phyloP scores from a whole-genome alignment of 768 basidiomycete genomes.

The Strobilomyces echinocephalus region DNA sequence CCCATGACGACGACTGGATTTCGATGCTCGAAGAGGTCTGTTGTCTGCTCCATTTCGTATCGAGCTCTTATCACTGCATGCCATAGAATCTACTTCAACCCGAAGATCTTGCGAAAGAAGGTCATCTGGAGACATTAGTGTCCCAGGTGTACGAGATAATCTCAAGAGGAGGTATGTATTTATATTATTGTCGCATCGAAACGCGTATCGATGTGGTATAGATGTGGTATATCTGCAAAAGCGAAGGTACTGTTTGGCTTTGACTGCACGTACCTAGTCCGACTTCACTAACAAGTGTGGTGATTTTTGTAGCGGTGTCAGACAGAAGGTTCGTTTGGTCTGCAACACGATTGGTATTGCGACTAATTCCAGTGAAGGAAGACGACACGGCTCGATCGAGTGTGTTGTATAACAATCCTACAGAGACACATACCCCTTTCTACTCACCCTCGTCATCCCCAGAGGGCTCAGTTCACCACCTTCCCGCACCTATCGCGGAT shows the following conservation, averaged over 20 bases:
- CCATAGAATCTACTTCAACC: not conserved
- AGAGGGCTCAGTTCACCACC: too few species aligned
- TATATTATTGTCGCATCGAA: not conserved
- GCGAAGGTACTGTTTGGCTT: not conserved
- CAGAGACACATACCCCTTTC: too few species aligned
- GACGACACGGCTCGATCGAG: not conserved
- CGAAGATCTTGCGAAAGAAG: conserved; percentile 1
- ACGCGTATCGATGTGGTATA: not conserved
- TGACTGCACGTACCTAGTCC: not conserved
- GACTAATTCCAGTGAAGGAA: not conserved
- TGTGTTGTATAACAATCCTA: not conserved
- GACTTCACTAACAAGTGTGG: not conserved
- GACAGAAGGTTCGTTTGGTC: not conserved
- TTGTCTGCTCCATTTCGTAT: not conserved
- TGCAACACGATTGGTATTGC: too few species aligned
- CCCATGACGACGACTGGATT: conserved; percentile 9
- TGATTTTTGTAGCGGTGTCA: not conserved
- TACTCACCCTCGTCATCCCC: too few species aligned
- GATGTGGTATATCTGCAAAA: conserved; percentile 12
- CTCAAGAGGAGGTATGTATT: not conserved
- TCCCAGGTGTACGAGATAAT: not conserved
- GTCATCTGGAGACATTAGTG: not conserved
- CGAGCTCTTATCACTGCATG: not conserved
- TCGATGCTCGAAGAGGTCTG: conserved; percentile 4
- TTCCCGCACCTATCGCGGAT: too few species aligned